Percentiles rank a stretch among this genome's conserved stretches.
These are phyloP conservation scores for Tillandsia leiboldiana DNA, from an alignment of 176 grass and related monocot genomes.

Conservation along the genomic window DNA sequence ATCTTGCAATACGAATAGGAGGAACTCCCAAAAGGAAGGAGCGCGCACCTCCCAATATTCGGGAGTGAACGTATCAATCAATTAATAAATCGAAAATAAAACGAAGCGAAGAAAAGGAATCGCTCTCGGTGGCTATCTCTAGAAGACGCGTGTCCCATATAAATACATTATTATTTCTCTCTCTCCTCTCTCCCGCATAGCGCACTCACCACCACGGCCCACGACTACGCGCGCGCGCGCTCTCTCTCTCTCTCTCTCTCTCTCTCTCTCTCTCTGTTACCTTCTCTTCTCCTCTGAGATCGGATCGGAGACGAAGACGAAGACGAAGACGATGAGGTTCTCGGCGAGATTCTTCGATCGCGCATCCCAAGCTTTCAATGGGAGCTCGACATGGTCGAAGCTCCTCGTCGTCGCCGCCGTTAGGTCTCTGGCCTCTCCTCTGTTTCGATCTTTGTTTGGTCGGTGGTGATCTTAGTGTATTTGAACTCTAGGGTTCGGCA, in stretches of 20 bases:
- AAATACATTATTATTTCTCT: not conserved
- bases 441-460: not conserved
- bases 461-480: not conserved
- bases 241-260: not conserved
- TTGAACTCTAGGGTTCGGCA: not conserved
- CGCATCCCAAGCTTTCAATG: slow-evolving; percentile 28
- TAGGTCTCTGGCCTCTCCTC: slow-evolving; percentile 27
- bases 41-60: not conserved
- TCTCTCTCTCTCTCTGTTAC: not conserved
- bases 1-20: too few species aligned
- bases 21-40: too few species aligned
- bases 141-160: not conserved
- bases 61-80: not conserved
- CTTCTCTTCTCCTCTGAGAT: slow-evolving; percentile 12
- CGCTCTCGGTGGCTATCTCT: not conserved
- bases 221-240: not conserved
- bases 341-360: slow-evolving; percentile 36
- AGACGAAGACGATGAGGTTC: slow-evolving; percentile 25
- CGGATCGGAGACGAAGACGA: not conserved
- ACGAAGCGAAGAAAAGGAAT: not conserved
- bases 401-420: slow-evolving; percentile 68
- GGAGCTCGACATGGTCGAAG: slow-evolving; percentile 44
- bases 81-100: not conserved
- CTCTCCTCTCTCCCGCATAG: not conserved
- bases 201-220: not conserved